Base-by-base conservation (phyloP, 805 yeast species). In the Candida ficus region DNA sequence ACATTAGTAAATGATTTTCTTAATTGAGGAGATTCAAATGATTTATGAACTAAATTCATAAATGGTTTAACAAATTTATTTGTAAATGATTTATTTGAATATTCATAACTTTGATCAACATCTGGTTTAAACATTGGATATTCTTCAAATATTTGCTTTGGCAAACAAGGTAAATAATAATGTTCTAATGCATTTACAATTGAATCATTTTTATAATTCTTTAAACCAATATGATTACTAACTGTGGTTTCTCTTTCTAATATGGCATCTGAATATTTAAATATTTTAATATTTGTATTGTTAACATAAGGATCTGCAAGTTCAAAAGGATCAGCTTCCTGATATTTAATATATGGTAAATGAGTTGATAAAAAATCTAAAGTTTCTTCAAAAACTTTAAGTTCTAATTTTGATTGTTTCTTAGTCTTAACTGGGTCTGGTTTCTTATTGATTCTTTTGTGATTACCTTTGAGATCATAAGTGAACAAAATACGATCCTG, bases 121-220 rank as follows among this genome's bases (percentile, higher is more conserved):
- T 41, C 43, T 12, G 60, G 60, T 20, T 39, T 44, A 29, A 56
- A 49, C 4, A 47, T 41, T 1, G 60, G 60, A 30, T 54, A 56
- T 8, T 47, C 51, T 30, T 56, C 58, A 30, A 47, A 52, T 4
- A 53, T 36, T 17, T 52, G 29, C 12, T 42, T 41, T 2, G 59
- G 58, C 27, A 54, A 16, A 1, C 53, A 51, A 3, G 58, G 58
- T 3, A 52, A 34, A 27, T 50, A 54, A 22, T 38, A 44, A 31
- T 51, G 49, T 8, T 48, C 53, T n/a, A 32, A 25, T 10, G 42
- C 26, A 11, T 52, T 54, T 13, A 48, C 16, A 5, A 37, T 35
- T 5, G 36, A 33, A 7, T 30, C 41, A 9, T 28, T 37, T 11
- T 22, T 27, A 4, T 41, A 31, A 20, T 33, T 35, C 37, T 38